Evolutionary conservation across 1,284 basidiomycete genomes (phyloP).

Genomic region (Quambalaria eucalypti): DNA sequence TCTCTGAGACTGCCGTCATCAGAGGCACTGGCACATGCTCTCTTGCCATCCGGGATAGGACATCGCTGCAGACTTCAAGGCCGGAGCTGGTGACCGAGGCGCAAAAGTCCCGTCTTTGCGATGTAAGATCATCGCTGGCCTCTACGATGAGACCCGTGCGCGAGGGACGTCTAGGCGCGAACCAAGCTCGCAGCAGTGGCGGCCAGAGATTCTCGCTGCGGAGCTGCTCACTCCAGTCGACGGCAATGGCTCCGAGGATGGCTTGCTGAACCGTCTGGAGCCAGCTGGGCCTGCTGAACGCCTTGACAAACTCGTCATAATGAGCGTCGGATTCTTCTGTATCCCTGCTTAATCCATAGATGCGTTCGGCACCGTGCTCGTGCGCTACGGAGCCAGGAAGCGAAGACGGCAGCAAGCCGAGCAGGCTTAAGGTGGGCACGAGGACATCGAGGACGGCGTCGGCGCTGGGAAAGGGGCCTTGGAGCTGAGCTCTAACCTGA

Average conservation of each 20-base stretch:
- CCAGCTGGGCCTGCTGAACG: background rate
- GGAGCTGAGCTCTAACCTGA: background rate
- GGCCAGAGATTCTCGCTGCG: background rate
- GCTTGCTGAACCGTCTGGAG: background rate
- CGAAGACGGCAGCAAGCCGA: background rate
- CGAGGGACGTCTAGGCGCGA: background rate
- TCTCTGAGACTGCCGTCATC: no score
- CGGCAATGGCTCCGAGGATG: background rate
- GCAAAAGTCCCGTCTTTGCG: background rate
- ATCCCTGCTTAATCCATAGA: background rate
- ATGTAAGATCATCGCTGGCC: background rate
- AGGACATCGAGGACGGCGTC: background rate
- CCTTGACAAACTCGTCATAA: background rate
- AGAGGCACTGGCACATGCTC: background rate
- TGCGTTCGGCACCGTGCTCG: background rate
- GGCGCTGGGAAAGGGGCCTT: background rate
- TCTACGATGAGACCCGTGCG: background rate
- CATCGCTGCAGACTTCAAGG: background rate
- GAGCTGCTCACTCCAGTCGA: background rate
- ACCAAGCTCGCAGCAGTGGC: background rate
- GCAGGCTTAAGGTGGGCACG: background rate
- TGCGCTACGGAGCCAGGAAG: background rate
- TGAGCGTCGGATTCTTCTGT: no score
- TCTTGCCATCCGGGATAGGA: background rate
- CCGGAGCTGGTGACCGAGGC: background rate